Base-by-base conservation (phyloP, 768 basidiomycete genomes). In the Macrolepiota dolichaula region DNA sequence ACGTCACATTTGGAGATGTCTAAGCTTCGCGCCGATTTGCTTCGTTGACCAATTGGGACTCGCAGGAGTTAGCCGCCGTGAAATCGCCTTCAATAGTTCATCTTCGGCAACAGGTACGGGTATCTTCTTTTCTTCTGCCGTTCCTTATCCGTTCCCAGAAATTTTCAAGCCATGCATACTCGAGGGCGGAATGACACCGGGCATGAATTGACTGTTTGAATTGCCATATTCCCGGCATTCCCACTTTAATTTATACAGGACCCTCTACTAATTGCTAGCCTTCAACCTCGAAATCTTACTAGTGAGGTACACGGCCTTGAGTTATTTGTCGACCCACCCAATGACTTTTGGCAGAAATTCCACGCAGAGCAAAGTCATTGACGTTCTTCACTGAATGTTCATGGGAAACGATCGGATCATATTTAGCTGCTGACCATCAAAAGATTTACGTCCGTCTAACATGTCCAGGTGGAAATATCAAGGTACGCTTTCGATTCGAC, bases 381-480 rank as follows among this genome's bases (percentile, higher is more conserved):
- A 32, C 7, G 7, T 32, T 32, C 29, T 32, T 32, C n/a, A 57
- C 4, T 37, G 32, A 32, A 32, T 19, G 13, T 29, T 46, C 42
- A 19, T 19, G 25, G 37, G 13, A 22, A 27, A 15, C 46, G 27
- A 40, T 57, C 57, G 57, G 57, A 57, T 57, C 32, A 57, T 37
- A 17, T 27, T 27, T 29, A 17, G 36, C 35, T 22, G 3, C 32
- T 51, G 47, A 49, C 35, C 37, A 57, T 57, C 57, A 57, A 36
- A 55, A 49, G 24, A 37, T 49, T 38, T 32, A 36, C 24, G 57
- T 36, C 57, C 17, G 57, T 50, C 36, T 32, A 24, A 25, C 54
- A 55, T 47, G 47, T 57, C 55, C 29, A 24, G 27, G 47, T 38
- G 57, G 46, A 55, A 27, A 25, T 50, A 49, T 50, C 57, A 57